Evolutionary conservation across 2,329 filamentous ascomycete genomes (phyloP).

Genomic region (Cercospora sp.): DNA sequence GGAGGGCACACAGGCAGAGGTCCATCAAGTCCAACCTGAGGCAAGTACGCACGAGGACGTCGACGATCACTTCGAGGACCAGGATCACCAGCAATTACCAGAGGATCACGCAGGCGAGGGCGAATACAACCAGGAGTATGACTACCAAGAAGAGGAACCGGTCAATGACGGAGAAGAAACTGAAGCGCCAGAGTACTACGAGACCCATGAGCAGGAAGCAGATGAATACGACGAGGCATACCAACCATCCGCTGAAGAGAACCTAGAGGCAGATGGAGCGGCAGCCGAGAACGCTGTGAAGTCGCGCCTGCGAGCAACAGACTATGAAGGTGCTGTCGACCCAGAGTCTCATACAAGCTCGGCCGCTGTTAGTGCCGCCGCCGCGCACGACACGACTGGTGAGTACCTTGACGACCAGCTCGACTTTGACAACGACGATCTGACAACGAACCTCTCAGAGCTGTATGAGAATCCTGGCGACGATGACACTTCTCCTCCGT

Average conservation of each 20-base stretch:
- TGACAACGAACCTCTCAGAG: slow-evolving; percentile 32
- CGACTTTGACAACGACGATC: slow-evolving; percentile 30
- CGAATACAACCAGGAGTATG: slow-evolving; percentile 2
- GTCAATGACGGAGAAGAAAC: slow-evolving; percentile 18
- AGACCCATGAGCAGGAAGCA: slow-evolving; percentile 12
- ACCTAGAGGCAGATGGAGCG: slow-evolving; percentile 12
- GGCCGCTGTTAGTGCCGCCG: slow-evolving; percentile 28
- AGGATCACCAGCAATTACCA: neutral
- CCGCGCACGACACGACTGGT: slow-evolving; percentile 30
- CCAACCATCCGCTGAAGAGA: slow-evolving; percentile 17
- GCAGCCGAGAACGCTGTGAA: slow-evolving; percentile 8
- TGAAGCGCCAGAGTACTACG: neutral
- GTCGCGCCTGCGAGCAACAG: slow-evolving; percentile 10
- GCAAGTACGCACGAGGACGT: neutral
- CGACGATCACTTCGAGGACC: neutral
- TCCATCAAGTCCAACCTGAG: neutral
- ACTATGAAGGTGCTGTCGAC: slow-evolving; percentile 10
- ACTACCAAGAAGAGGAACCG: slow-evolving; percentile 13
- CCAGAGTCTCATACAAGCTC: slow-evolving; percentile 31
- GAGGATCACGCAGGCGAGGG: neutral
- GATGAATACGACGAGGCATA: slow-evolving; percentile 20
- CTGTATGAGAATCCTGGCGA: slow-evolving; percentile 19
- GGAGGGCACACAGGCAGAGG: slow-evolving; percentile 9
- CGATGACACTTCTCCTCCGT: slow-evolving; percentile 26
- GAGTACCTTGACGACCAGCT: slow-evolving; percentile 33